Conservation (phyloP, 345 rosid genomes). For the Citrus sinensis region DVS_A1.0 CM039167.1:7079001-7079500, state of each 20-base stretch:
- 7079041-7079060: constrained; percentile 27
- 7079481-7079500: not conserved
- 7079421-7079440: constrained; percentile 29
- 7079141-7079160: constrained; percentile 40
- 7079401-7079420: constrained; percentile 36
- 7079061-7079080: constrained; percentile 43
- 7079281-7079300: too few species aligned
- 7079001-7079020: constrained; percentile 23
- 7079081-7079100: constrained; percentile 40
- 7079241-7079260: too few species aligned
- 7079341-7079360: constrained; percentile 34
- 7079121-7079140: constrained; percentile 33
- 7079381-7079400: constrained; percentile 40
- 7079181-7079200: constrained; percentile 32
- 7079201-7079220: constrained; percentile 7
- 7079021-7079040: constrained; percentile 29
- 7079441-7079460: constrained; percentile 34
- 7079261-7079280: too few species aligned
- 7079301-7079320: too few species aligned
- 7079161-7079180: constrained; percentile 35
- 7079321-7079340: not conserved
- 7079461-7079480: not conserved
- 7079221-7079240: not conserved
- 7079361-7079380: constrained; percentile 45
- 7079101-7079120: constrained; percentile 26